Base-by-base conservation (phyloP, 768 basidiomycete genomes). In the Boletus insuetus region DNA sequence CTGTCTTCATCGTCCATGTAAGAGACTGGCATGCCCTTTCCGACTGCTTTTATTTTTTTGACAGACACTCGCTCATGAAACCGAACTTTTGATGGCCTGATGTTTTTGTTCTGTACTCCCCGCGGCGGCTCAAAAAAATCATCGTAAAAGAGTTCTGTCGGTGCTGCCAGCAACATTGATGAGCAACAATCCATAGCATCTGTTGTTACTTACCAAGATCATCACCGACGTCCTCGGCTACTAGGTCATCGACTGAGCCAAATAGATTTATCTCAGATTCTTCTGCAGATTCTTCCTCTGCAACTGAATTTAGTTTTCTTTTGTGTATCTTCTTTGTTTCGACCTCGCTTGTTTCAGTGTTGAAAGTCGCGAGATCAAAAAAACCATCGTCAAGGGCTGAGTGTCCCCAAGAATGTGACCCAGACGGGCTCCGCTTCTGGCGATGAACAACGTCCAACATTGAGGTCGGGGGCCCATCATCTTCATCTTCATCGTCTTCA, bases 321-420 rank as follows among this genome's bases (percentile, higher is more conserved):
- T 75, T 76, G 3, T 85, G 84, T 11, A 81, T 77, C 16, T 74
- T 77, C 54, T 72, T 79, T 14, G 85, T 82, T 69, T 96, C 94
- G 3, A 85, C 82, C 60, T 81, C 82, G 68, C 91, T 90, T 3
- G 87, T 87, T 68, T 94, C 85, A 3, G 85, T 79, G 64, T 98
- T 97, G 77, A 99, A 99, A 19, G 83, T 78, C 29, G 83, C 82
- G 45, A 99, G 79, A 58, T 88, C 81, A 73, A 98, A 98, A 75
- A 98, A 98, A 14, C 79, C 84, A 67, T 98, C 96, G 69, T 98
- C 87, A 29, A 98, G 80, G 41, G 79, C 79, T 6, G 79, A 71
- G 53, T 78, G 74, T 5, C 65, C 65, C 9, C 61, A 19, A 56
- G 59, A 44, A 58, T 64, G 42, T 53, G 58, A 54, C 67, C 65